Conservation (phyloP, 306 rosid genomes). For the Dryas octopetala region DNA sequence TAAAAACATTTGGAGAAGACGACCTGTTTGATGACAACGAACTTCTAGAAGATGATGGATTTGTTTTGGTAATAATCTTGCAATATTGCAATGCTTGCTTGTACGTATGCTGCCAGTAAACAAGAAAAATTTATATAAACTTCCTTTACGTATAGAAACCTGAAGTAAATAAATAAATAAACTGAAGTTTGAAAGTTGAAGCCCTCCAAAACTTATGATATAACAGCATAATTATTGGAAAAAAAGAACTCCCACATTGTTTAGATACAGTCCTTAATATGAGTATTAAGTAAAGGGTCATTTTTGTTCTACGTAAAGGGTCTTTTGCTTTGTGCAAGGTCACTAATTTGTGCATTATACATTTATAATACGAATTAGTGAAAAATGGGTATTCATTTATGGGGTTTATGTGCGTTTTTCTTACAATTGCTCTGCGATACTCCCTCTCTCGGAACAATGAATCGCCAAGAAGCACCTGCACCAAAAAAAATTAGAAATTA, state of each 20-base stretch:
- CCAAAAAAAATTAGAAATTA: neutral
- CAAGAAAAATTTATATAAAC: constrained; percentile 5
- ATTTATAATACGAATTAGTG: neutral
- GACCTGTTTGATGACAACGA: constrained; percentile 72
- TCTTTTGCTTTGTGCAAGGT: neutral
- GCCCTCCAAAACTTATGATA: neutral
- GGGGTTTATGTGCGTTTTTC: constrained; percentile 11
- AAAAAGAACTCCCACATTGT: neutral
- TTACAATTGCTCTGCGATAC: constrained; percentile 88
- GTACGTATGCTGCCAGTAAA: constrained; percentile 66
- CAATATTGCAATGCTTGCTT: constrained; percentile 84
- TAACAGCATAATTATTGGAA: neutral
- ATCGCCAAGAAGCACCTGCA: constrained; percentile 83
- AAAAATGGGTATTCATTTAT: neutral
- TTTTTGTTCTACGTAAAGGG: neutral
- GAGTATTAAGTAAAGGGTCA: neutral
- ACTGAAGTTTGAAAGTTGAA: no score
- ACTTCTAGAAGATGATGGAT: constrained; percentile 55
- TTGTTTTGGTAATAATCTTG: constrained; percentile 78
- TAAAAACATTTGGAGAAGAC: constrained; percentile 86
- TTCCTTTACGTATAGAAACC: no score
- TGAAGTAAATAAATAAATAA: no score
- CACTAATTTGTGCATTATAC: neutral
- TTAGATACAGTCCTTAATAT: neutral
- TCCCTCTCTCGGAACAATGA: constrained; percentile 76